These are phyloP conservation scores for Turritis glabra DNA, from an alignment of 345 rosid genomes.

Conservation along the genomic window DNA sequence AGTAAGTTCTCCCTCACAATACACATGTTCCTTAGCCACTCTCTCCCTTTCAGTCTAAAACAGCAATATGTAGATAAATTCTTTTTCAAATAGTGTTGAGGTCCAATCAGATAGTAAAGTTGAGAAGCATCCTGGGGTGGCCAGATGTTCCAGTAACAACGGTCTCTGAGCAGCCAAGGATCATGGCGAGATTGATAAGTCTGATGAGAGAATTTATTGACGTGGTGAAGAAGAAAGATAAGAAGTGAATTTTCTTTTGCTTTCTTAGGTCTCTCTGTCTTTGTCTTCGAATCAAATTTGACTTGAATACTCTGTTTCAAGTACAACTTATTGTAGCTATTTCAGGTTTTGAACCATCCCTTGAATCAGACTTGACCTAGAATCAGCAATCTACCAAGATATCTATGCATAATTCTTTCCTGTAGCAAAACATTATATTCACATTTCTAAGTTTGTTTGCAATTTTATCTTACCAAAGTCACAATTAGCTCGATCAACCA, in stretches of 20 bases:
- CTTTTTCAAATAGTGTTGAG: neutral
- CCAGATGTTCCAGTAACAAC: neutral
- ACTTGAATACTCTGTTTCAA: neutral
- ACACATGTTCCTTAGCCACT: neutral
- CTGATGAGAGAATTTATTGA: neutral
- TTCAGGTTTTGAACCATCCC: neutral
- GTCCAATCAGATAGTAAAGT: neutral
- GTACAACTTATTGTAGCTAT: neutral
- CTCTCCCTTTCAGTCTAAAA: neutral
- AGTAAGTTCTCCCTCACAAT: neutral
- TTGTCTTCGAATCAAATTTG: neutral
- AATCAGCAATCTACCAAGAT: too few species aligned
- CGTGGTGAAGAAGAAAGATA: constrained; percentile 19
- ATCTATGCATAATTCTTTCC: neutral
- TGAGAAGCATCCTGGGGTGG: neutral
- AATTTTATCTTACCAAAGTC: neutral
- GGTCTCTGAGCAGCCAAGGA: neutral
- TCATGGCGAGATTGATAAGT: constrained; percentile 8
- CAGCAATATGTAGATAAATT: too few species aligned
- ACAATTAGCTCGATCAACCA: too few species aligned
- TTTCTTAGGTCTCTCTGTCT: neutral
- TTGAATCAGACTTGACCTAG: too few species aligned
- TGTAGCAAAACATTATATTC: neutral
- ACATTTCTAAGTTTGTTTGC: neutral
- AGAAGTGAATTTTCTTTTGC: neutral